Base-by-base conservation (phyloP, 2,329 filamentous ascomycete genomes). In the Alternaria consortialis region DNA sequence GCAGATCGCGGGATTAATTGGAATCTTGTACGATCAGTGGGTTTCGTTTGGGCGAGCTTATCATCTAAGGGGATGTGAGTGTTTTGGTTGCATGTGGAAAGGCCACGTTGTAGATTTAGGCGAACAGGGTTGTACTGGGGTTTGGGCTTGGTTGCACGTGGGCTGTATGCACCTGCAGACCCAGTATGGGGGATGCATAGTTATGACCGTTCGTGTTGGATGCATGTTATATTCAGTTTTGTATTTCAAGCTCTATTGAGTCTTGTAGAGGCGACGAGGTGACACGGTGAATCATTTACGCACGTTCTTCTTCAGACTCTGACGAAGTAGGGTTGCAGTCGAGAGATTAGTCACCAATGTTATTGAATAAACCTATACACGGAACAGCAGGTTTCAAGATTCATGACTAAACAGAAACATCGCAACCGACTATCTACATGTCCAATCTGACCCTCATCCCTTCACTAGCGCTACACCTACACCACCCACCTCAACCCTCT, bases 11-110 rank as follows among this genome's bases (percentile, higher is more conserved):
- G 36, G 65, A 25, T 32, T 55, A 60, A 61, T 61, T 53, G 60
- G 62, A 55, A 34, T 50, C 52, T 29, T 70, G 66, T 70, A 67
- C 66, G 60, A 72, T 64, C 47, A 55, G 37, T 57, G 48, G 61
- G 43, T 58, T 58, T 56, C 60, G 57, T 53, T 53, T 48, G n/a
- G 53, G 31, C 13, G 36, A 42, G 15, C 13, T 43, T 29, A 60
- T 42, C 42, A 23, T 32, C 17, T 34, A 27, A 12, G 23, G 25
- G 40, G n/a, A 40, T n/a, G n/a, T 36, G 37, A 23, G 3, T 13
- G 23, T 46, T 27, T 51, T 42, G 27, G 17, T 17, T 44, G 15
- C 27, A 40, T 56, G 8, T 53, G 52, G 42, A 44, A 39, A 29
- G n/a, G 7, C 29, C 36, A 57, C 37, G 27, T 60, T 40, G 37